phyloP scores from a whole-genome alignment of 208 protist species.

The Acanthamoeba rhysodes region DNA sequence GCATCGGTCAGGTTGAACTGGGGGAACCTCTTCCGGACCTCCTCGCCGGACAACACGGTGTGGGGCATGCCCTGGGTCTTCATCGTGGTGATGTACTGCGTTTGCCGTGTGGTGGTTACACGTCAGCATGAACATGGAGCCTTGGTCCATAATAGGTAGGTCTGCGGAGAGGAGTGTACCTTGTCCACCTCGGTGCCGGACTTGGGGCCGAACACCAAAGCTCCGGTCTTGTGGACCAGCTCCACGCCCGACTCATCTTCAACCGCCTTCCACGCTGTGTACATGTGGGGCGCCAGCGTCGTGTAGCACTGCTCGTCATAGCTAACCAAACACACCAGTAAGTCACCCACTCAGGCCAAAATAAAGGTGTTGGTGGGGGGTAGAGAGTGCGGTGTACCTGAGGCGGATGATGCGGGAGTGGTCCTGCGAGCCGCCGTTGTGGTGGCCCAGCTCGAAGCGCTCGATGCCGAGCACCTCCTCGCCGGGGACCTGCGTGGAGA shows the following conservation, averaged over 20 bases:
- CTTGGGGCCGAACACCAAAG: constrained; percentile 67
- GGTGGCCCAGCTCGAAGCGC: constrained; percentile 72
- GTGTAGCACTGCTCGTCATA: constrained; percentile 68
- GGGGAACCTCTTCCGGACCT: constrained; percentile 63
- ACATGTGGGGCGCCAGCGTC: constrained; percentile 66
- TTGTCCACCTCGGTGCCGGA: constrained; percentile 36
- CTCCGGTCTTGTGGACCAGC: constrained; percentile 68
- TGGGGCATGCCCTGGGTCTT: constrained; percentile 53
- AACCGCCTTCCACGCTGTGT: constrained; percentile 68
- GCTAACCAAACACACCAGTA: background rate
- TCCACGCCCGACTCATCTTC: constrained; percentile 73
- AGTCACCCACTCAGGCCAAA: too few species aligned
- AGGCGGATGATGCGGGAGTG: constrained; percentile 76
- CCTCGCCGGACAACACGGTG: constrained; percentile 3
- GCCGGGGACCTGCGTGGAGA: background rate
- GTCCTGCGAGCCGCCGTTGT: constrained; percentile 73
- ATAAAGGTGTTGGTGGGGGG: background rate
- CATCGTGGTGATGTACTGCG: constrained; percentile 40
- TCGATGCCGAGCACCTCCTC: constrained; percentile 70
- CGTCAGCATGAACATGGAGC: background rate
- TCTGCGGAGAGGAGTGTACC: background rate
- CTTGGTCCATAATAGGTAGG: background rate
- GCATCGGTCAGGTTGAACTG: constrained; percentile 58
- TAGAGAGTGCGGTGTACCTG: background rate
- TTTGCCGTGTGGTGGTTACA: background rate